Base-by-base conservation (phyloP, 2,329 filamentous ascomycete genomes). In the Claviceps paspali region DNA sequence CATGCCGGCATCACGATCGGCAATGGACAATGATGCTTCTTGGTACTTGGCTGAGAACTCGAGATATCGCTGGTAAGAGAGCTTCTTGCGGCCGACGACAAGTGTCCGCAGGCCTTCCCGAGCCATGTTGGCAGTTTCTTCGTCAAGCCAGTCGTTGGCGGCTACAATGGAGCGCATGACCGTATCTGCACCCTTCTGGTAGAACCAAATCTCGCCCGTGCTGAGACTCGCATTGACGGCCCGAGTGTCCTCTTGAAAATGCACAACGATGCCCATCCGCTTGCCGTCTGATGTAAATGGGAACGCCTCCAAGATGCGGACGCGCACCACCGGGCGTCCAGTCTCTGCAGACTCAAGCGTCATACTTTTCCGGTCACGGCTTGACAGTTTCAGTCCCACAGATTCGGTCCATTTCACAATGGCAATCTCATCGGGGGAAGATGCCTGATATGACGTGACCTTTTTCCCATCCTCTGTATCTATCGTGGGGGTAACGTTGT, bases 121-220 rank as follows among this genome's bases (percentile, higher is more conserved):
- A 5, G 92, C 92, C 92, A 98, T 98, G 55, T 98, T 98, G n/a
- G 85, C 84, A 0, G 91, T 96, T 57, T 98, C 91, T 57, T 98
- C 91, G 47, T 98, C 91, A 0, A 98, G 75, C 92, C 91, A 98
- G 62, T 98, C 91, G 52, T 96, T 98, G 14, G 87, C 76, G 6
- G 82, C 84, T 26, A 98, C 91, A 46, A 98, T 96, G 3, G 79
- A 72, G n/a, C 79, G 75, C 92, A 98, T 98, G 45, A 98, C 88
- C 0, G 91, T 96, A 55, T 98, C 92, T 3, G 91, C 92, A 43
- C 91, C 91, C 59, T 98, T 98, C 52, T 98, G 87, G 53, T 88
- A 96, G 61, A 98, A 98, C 82, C 88, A 95, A 22, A 96, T 88
- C 52, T 96, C 88, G 11, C 82, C 77, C 33, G 67, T 67, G 9